Evolutionary conservation across 768 basidiomycete species (phyloP).

Genomic region (Galerina sulciceps): DNA sequence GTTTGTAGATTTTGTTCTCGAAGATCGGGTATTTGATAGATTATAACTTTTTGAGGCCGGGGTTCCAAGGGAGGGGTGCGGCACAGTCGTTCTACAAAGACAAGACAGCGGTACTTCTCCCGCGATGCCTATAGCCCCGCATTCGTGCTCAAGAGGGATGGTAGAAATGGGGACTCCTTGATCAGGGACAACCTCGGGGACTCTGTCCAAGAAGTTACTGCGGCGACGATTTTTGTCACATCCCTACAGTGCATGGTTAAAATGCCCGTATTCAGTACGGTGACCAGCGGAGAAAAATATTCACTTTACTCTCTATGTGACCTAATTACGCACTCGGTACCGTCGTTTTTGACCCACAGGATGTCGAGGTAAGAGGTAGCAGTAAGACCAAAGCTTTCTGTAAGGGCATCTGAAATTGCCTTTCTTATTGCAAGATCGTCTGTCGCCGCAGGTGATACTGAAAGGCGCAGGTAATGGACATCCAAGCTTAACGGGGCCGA

Average conservation of each 20-base stretch:
- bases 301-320: slow-evolving; percentile 38
- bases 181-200: slow-evolving; percentile 37
- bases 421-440: slow-evolving; percentile 56
- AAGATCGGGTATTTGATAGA: no score
- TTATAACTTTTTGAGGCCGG: not conserved
- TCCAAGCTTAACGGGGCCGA: slow-evolving; percentile 22
- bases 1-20: no score
- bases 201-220: slow-evolving; percentile 21
- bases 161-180: slow-evolving; percentile 45
- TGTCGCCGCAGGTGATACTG: slow-evolving; percentile 38
- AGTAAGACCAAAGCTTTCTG: slow-evolving; percentile 59
- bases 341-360: slow-evolving; percentile 52
- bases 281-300: not conserved
- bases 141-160: slow-evolving; percentile 33
- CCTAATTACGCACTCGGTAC: slow-evolving; percentile 45
- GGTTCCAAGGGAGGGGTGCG: not conserved
- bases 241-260: slow-evolving; percentile 12
- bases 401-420: slow-evolving; percentile 56
- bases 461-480: slow-evolving; percentile 52
- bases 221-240: slow-evolving; percentile 16
- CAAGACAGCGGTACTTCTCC: not conserved
- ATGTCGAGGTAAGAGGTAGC: slow-evolving; percentile 61
- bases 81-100: not conserved
- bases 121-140: not conserved
- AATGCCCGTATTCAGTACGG: not conserved